Evolutionary conservation across 257 asterid genomes (phyloP), one percentile per base, ranked within the genome.

Genomic region (Primulina tabacum): DNA sequence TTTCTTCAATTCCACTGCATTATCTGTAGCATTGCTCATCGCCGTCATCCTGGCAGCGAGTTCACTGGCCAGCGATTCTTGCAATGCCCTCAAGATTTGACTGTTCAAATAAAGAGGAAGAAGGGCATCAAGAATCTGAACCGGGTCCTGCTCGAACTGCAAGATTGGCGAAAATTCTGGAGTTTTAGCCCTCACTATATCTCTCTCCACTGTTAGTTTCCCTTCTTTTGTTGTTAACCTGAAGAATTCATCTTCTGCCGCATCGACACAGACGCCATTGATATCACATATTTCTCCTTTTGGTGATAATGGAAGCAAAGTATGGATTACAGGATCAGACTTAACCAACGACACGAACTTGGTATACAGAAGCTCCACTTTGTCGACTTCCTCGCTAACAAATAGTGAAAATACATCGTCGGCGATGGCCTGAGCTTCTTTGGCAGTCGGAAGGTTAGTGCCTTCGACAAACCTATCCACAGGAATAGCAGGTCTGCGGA

Each of bases 71-170:
- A 89, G 67, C 1, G 97, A 89, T 67, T 92, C 96, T 75, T 89
- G 97, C 87, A 92, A 59, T 1, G 98, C 73, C 82, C 98, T 84
- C 83, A 89, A 71, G 60, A 92, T 82, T 65, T 92, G 98, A 52
- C 98, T 89, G 89, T 92, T 92, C 81, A 92, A 77, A 71, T 92
- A 89, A 20, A 92, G 95, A 47, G 98, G 98, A 53, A 92, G 80
- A 72, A 89, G 69, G 3, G 96, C 96, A 71, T 92, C 97, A 7
- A 89, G 96, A 66, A 92, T 89, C 85, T 86, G 92, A 53, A 85
- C 89, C 0, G 98, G 96, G 79, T 92, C 98, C 84, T 86, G 98
- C 84, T 92, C 96, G 64, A 89, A 89, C 67, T 88, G 96, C 89
- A 92, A 76, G 62, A 92, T 89, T 5, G 98, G 87, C 0, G 95